Percentiles rank a stretch among this genome's conserved stretches.
Evolutionary conservation across 2,329 filamentous ascomycete genomes (phyloP).

Genomic region (Chaetomium strumarium): DNA sequence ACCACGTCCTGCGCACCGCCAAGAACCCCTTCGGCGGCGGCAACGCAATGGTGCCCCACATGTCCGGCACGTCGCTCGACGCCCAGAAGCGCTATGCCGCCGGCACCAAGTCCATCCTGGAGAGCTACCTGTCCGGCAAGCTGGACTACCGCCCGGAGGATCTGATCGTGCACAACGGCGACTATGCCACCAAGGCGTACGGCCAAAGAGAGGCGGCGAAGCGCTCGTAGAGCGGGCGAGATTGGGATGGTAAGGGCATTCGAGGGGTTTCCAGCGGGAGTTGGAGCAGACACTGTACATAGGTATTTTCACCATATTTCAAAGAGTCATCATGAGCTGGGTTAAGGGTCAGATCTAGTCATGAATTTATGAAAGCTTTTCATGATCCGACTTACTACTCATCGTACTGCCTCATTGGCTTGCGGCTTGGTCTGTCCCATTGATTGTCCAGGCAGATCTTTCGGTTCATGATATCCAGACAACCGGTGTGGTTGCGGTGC

Average conservation of each 20-base stretch:
- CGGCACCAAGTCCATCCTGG: slow-evolving; percentile 82
- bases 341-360: background rate
- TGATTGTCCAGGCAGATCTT: background rate
- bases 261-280: background rate
- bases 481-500: background rate
- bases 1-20: slow-evolving; percentile 87
- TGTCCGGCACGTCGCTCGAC: slow-evolving; percentile 98
- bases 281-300: slow-evolving; percentile 29
- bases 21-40: slow-evolving; percentile 94
- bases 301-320: background rate
- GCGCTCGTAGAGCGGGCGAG: background rate
- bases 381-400: too few relatives aligned
- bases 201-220: slow-evolving; percentile 55
- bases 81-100: slow-evolving; percentile 88
- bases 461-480: background rate
- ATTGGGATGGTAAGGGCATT: background rate
- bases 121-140: slow-evolving; percentile 83
- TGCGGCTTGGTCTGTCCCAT: background rate
- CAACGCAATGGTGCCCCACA: slow-evolving; percentile 98
- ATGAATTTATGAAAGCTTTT: slow-evolving; percentile 7
- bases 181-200: slow-evolving; percentile 94
- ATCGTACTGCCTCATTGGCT: too few relatives aligned
- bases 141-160: slow-evolving; percentile 87
- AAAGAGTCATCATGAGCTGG: background rate
- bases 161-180: slow-evolving; percentile 80